phyloP scores from a whole-genome alignment of 2,329 filamentous ascomycete species.

The Purpureocillium takamizusanense region DNA sequence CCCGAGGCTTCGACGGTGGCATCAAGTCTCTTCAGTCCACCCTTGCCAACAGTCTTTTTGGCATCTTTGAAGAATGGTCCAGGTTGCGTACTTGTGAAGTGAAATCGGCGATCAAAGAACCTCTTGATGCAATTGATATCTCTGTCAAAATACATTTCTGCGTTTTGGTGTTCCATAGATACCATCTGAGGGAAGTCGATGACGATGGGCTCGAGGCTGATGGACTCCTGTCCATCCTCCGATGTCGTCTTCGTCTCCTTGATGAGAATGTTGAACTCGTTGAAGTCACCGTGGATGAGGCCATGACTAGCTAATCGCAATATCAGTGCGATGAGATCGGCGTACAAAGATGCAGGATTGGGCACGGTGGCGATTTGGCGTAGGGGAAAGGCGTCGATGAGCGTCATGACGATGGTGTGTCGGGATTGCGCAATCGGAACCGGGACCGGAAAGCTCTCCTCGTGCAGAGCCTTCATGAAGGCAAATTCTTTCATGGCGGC shows the following conservation, averaged over 20 bases:
- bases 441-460: slow-evolving; percentile 84
- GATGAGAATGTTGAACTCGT: slow-evolving; percentile 97
- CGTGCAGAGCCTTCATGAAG: slow-evolving; percentile 80
- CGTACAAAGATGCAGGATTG: slow-evolving; percentile 77
- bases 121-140: slow-evolving; percentile 93
- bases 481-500: slow-evolving; percentile 91
- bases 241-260: slow-evolving; percentile 54
- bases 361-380: slow-evolving; percentile 80
- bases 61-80: slow-evolving; percentile 84
- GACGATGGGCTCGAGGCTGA: slow-evolving; percentile 65
- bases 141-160: slow-evolving; percentile 94
- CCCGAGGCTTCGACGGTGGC: slow-evolving; percentile 85
- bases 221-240: slow-evolving; percentile 28
- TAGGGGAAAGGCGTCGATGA: slow-evolving; percentile 86
- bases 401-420: slow-evolving; percentile 92
- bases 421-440: slow-evolving; percentile 81
- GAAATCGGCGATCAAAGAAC: slow-evolving; percentile 84
- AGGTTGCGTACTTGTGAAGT: slow-evolving; percentile 71
- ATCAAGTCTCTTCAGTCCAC: slow-evolving; percentile 64
- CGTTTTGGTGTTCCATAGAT: slow-evolving; percentile 86
- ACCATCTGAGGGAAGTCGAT: slow-evolving; percentile 99
- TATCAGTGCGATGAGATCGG: slow-evolving; percentile 82
- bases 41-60: slow-evolving; percentile 61
- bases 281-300: slow-evolving; percentile 95
- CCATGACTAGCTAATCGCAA: slow-evolving; percentile 76